Percentiles rank a stretch among this genome's conserved stretches.
phyloP scores from a whole-genome alignment of 208 protist genomes.

The Trichomonas tenax region DNA sequence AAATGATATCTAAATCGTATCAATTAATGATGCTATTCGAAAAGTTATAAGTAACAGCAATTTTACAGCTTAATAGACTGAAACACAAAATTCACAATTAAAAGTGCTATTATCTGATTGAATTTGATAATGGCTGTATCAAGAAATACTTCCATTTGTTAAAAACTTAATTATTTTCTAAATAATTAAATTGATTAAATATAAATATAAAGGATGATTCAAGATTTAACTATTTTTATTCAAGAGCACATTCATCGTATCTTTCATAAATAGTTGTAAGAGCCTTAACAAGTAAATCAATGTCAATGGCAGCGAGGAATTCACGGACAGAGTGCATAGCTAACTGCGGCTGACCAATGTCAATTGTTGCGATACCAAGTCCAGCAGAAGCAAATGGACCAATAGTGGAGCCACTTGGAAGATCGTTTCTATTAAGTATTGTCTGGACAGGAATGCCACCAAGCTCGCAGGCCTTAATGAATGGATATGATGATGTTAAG shows the following conservation, averaged over 20 bases:
- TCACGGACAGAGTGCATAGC: neutral
- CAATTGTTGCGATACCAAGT: neutral
- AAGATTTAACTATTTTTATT: neutral
- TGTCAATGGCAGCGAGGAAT: neutral
- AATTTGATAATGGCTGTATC: no score
- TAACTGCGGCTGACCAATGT: neutral
- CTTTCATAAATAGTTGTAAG: neutral
- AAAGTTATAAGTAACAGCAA: no score
- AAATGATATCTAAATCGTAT: no score
- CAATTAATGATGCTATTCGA: no score
- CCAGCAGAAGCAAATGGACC: neutral
- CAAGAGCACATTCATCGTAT: neutral
- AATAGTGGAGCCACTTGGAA: neutral
- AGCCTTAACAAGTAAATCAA: neutral
- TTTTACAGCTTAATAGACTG: no score
- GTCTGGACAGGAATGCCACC: neutral
- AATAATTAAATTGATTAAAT: no score
- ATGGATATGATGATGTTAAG: neutral
- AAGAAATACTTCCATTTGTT: no score
- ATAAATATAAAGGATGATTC: no score
- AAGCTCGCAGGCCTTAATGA: neutral
- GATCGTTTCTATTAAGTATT: slow-evolving; percentile 10
- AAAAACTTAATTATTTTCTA: no score
- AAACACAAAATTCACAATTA: no score
- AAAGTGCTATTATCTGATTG: no score